Evolutionary conservation across 2,329 filamentous ascomycete species (phyloP).

Genomic region (Lachnellula occidentalis): DNA sequence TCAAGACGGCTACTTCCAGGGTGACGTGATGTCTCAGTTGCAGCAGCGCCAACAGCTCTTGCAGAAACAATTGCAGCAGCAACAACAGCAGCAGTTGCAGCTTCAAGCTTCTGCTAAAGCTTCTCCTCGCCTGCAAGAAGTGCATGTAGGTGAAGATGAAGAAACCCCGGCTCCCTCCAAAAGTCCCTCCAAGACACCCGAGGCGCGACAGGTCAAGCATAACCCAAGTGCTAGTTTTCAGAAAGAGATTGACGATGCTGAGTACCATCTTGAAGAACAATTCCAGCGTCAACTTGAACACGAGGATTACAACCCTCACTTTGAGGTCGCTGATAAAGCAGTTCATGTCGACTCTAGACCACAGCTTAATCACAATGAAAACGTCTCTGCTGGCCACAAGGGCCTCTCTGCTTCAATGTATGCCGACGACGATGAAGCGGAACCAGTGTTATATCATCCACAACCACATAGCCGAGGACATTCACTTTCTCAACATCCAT

Average conservation of each 20-base stretch:
- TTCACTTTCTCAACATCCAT: slow-evolving; percentile 63
- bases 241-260: slow-evolving; percentile 77
- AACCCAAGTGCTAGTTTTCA: slow-evolving; percentile 75
- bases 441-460: slow-evolving; percentile 61
- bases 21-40: slow-evolving; percentile 39
- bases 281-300: slow-evolving; percentile 74
- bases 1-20: slow-evolving; percentile 33
- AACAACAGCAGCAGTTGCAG: slow-evolving; percentile 35
- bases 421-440: slow-evolving; percentile 47
- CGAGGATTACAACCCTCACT: slow-evolving; percentile 67
- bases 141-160: slow-evolving; percentile 70
- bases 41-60: slow-evolving; percentile 42
- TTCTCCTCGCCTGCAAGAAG: slow-evolving; percentile 62
- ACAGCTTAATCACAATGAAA: slow-evolving; percentile 13
- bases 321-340: slow-evolving; percentile 28
- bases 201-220: slow-evolving; percentile 58
- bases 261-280: slow-evolving; percentile 78
- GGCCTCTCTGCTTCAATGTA: slow-evolving; percentile 37
- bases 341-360: slow-evolving; percentile 15
- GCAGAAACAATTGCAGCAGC: slow-evolving; percentile 47
- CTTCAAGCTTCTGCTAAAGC: slow-evolving; percentile 38
- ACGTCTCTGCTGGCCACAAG: slow-evolving; percentile 19
- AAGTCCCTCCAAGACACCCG: slow-evolving; percentile 50
- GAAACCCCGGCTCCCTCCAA: slow-evolving; percentile 31
- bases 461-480: slow-evolving; percentile 70